Conservation (phyloP, 1,284 basidiomycete species). For the Apiotrichum akiyoshidainum region DNA sequence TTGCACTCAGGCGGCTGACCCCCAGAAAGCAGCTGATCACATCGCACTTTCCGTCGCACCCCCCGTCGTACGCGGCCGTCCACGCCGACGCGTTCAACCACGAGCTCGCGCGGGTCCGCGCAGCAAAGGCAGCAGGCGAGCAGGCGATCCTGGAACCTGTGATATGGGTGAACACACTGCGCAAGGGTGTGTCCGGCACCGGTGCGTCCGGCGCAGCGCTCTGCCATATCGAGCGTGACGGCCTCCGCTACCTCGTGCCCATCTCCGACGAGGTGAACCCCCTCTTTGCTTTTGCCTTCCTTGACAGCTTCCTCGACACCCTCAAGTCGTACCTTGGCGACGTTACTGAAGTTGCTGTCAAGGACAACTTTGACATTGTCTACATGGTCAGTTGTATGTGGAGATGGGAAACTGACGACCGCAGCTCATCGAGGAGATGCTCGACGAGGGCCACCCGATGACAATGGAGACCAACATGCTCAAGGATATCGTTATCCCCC, state of each 20-base stretch:
- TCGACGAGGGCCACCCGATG: slow-evolving; percentile 88
- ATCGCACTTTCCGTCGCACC: slow-evolving; percentile 78
- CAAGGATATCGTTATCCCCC: slow-evolving; percentile 85
- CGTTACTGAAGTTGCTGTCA: slow-evolving; percentile 67
- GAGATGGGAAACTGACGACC: slow-evolving; percentile 3
- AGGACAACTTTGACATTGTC: slow-evolving; percentile 92
- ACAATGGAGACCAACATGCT: slow-evolving; percentile 91
- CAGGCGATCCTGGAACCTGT: slow-evolving; percentile 30
- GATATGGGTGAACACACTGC: slow-evolving; percentile 44
- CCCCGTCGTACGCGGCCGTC: slow-evolving; percentile 73
- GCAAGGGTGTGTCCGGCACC: slow-evolving; percentile 14
- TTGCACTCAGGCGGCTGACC: not conserved
- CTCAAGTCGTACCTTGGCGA: slow-evolving; percentile 82
- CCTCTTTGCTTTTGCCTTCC: slow-evolving; percentile 80
- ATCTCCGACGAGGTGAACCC: slow-evolving; percentile 79
- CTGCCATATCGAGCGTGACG: slow-evolving; percentile 70
- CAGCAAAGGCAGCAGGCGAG: slow-evolving; percentile 23
- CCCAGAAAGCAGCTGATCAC: slow-evolving; percentile 79
- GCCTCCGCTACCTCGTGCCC: slow-evolving; percentile 71
- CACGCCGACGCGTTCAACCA: slow-evolving; percentile 82
- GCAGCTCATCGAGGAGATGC: slow-evolving; percentile 88
- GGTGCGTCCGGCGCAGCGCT: slow-evolving; percentile 40
- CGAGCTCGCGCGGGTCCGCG: slow-evolving; percentile 59
- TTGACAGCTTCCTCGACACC: slow-evolving; percentile 78
- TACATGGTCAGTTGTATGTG: slow-evolving; percentile 67